These are phyloP conservation scores for Salix dunnii DNA, from an alignment of 345 rosid species.

Conservation along the genomic window DNA sequence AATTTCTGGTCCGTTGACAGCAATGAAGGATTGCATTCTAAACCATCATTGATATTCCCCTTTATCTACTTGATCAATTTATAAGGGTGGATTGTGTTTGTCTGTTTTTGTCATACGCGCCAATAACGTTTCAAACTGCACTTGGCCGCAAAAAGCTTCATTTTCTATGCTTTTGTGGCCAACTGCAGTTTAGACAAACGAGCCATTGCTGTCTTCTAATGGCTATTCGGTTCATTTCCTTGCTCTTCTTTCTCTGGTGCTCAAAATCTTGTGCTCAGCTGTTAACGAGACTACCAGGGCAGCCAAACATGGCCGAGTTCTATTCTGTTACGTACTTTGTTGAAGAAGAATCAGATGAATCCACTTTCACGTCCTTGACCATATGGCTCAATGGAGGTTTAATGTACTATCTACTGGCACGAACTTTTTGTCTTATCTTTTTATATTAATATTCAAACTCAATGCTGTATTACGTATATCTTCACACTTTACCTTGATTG, in stretches of 20 bases:
- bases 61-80: not conserved
- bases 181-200: not conserved
- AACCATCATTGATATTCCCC: not conserved
- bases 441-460: too few relatives aligned
- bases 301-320: slow-evolving; percentile 31
- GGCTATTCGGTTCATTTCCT: slow-evolving; percentile 15
- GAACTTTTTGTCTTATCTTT: not conserved
- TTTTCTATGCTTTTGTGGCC: not conserved
- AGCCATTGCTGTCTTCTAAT: not conserved
- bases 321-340: slow-evolving; percentile 32
- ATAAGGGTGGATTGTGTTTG: too few relatives aligned
- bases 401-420: not conserved
- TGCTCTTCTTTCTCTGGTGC: slow-evolving; percentile 14
- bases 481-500: slow-evolving; percentile 33
- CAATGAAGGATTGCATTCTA: not conserved
- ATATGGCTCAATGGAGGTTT: slow-evolving; percentile 35
- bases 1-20: too few relatives aligned
- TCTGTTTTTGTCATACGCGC: too few relatives aligned
- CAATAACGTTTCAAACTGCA: too few relatives aligned
- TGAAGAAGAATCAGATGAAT: slow-evolving; percentile 18
- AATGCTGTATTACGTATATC: too few relatives aligned
- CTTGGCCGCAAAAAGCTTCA: too few relatives aligned
- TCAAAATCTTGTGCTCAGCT: slow-evolving; percentile 27
- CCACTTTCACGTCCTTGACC: slow-evolving; percentile 27
- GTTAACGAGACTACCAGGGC: slow-evolving; percentile 35